Evolutionary conservation across 2,329 filamentous ascomycete species (phyloP).

Genomic region (Fusarium tuaranense): DNA sequence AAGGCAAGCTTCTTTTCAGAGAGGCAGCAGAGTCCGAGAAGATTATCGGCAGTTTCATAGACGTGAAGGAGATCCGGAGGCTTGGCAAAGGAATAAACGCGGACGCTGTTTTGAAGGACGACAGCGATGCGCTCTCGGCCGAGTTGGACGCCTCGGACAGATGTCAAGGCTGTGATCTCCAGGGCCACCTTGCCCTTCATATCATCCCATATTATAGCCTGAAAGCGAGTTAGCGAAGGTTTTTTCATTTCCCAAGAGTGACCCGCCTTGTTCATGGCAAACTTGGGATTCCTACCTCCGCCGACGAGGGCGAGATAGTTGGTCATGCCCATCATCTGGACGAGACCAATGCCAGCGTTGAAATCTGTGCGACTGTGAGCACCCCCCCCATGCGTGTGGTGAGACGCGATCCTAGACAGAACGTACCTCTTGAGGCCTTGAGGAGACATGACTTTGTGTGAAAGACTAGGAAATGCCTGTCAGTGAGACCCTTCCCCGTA

Average conservation of each 20-base stretch:
- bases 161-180: conserved; percentile 84
- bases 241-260: neutral
- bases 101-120: conserved; percentile 83
- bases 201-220: conserved; percentile 94
- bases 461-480: conserved; percentile 66
- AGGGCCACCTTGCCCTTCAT: conserved; percentile 77
- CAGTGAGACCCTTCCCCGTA: conserved; percentile 16
- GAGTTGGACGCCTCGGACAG: conserved; percentile 83
- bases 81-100: conserved; percentile 83
- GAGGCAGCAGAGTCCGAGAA: conserved; percentile 82
- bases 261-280: conserved; percentile 83
- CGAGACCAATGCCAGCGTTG: conserved; percentile 83
- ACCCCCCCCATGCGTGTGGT: neutral
- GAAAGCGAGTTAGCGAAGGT: conserved; percentile 12
- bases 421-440: conserved; percentile 64
- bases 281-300: conserved; percentile 86
- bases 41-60: conserved; percentile 90
- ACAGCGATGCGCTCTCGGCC: conserved; percentile 82
- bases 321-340: conserved; percentile 87
- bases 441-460: conserved; percentile 78
- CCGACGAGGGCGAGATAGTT: conserved; percentile 92
- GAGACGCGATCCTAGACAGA: neutral
- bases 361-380: conserved; percentile 66
- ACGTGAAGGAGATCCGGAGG: conserved; percentile 76
- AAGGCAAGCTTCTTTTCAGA: conserved; percentile 81